Percentiles rank a stretch among this genome's conserved stretches.
Conservation (phyloP, 2,329 filamentous ascomycete genomes). For the Phyllosticta capitalensis region DNA sequence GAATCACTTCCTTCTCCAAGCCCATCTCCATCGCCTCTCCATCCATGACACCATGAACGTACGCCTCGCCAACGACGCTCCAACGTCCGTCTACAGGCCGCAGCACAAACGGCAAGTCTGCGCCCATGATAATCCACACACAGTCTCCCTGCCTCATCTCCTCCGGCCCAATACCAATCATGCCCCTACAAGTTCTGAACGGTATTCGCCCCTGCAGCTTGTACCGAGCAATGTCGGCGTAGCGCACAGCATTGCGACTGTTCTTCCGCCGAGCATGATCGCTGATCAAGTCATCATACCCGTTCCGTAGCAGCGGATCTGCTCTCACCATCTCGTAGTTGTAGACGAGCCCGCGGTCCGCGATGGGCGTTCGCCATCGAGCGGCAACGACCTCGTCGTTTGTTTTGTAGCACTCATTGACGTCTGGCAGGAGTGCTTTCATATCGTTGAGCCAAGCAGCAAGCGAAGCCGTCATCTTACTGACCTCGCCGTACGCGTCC, state of each 20-base stretch:
- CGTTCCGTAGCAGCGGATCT: background rate
- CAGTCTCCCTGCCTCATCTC: background rate
- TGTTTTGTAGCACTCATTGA: background rate
- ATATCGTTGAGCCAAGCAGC: background rate
- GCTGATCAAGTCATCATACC: background rate
- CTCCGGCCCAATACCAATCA: slow-evolving; percentile 1
- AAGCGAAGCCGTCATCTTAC: background rate
- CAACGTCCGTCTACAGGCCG: background rate
- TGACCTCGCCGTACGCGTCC: background rate
- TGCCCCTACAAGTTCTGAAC: background rate
- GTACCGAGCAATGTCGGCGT: background rate
- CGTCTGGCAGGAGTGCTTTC: background rate
- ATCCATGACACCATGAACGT: slow-evolving; percentile 10
- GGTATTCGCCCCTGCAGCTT: background rate
- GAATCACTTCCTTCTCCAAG: background rate
- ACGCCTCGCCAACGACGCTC: slow-evolving; percentile 1
- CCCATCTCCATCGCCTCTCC: background rate
- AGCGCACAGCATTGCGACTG: background rate
- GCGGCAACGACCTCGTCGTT: background rate
- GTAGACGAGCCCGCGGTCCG: background rate
- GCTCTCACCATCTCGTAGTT: background rate
- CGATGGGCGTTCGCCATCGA: background rate
- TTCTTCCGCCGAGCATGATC: background rate
- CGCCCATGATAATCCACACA: slow-evolving; percentile 4
- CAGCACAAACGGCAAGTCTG: slow-evolving; percentile 4